phyloP scores from a whole-genome alignment of 257 asterid genomes.

The Solanum megistacrolobum region DNA sequence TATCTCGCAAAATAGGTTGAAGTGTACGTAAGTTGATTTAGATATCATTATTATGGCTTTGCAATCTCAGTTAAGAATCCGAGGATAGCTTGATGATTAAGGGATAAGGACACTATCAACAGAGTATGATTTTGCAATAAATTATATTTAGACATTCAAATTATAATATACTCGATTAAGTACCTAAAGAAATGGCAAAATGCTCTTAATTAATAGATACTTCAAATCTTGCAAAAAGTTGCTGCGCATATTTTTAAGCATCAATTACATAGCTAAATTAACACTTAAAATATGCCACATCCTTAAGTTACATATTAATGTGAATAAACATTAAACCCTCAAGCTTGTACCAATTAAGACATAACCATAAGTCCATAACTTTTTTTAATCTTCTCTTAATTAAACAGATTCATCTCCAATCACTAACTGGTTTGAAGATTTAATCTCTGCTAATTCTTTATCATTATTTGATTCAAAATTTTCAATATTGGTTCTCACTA shows the following conservation, averaged over 20 bases:
- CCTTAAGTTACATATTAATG: not conserved
- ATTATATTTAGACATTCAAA: not conserved
- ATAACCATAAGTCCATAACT: not conserved
- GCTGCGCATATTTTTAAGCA: not conserved
- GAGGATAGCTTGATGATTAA: not conserved
- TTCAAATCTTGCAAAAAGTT: not conserved
- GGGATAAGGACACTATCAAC: not conserved
- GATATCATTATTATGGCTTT: no score
- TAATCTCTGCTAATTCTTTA: not conserved
- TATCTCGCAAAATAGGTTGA: not conserved
- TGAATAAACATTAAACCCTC: not conserved
- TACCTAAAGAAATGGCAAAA: not conserved
- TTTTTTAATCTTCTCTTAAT: not conserved
- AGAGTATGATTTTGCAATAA: not conserved
- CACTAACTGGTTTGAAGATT: not conserved
- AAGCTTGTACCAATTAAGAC: not conserved
- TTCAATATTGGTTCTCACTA: not conserved
- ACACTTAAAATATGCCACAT: not conserved
- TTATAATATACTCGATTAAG: not conserved
- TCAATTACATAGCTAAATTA: not conserved
- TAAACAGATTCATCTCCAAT: conserved; percentile 17
- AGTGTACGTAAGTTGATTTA: not conserved
- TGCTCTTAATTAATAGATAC: not conserved
- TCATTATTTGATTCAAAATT: not conserved
- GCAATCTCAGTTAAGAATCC: no score